Percentiles rank a stretch among this genome's conserved stretches.
Conservation (phyloP, 1,284 basidiomycete genomes). For the Melampsora larici-populina region DNA sequence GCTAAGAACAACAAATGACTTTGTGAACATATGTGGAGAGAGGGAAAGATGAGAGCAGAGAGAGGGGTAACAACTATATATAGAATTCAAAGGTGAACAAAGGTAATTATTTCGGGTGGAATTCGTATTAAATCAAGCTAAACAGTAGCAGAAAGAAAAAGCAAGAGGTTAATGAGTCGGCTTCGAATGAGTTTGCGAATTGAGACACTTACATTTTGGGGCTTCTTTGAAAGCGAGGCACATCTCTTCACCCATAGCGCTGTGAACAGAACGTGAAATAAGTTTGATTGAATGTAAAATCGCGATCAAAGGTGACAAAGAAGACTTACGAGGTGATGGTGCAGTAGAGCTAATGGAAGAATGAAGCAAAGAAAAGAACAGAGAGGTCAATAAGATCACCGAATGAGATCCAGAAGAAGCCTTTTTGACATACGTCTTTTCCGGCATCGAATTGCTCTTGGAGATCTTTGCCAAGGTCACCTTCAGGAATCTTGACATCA, state of each 20-base stretch:
- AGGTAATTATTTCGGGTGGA: no score
- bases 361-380: not conserved
- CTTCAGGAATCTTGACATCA: slow-evolving; percentile 89
- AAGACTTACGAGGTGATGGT: slow-evolving; percentile 39
- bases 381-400: not conserved
- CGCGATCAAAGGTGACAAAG: no score
- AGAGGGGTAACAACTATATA: no score
- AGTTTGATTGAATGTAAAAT: not conserved
- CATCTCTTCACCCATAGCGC: slow-evolving; percentile 43
- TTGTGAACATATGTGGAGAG: no score
- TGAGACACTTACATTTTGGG: slow-evolving; percentile 25
- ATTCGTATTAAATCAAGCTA: no score
- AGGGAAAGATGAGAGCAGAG: no score
- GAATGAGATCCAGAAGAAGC: not conserved
- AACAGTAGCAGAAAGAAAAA: no score
- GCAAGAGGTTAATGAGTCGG: no score
- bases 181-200: no score
- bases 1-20: no score
- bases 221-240: slow-evolving; percentile 43
- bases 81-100: no score
- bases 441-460: slow-evolving; percentile 72
- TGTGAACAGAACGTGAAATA: not conserved
- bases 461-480: slow-evolving; percentile 76
- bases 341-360: slow-evolving; percentile 33
- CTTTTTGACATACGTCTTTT: slow-evolving; percentile 61